Conservation (phyloP, 495 filamentous ascomycete species). For the Tetracladium marchalianum region DNA sequence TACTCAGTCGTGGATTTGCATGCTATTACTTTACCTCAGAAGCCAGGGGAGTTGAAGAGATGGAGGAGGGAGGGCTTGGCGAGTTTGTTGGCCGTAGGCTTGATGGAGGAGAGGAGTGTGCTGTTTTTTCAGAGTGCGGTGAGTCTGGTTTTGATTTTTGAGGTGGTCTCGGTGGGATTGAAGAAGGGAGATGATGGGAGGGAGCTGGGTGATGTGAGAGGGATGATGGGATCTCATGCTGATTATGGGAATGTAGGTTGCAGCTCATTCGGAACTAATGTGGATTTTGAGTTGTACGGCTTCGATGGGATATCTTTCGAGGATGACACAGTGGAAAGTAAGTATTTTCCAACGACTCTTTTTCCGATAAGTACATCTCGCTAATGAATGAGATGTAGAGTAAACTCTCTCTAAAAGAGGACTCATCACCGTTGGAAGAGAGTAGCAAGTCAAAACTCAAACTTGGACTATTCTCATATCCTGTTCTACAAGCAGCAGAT, state of each 20-base stretch:
- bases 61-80: slow-evolving; percentile 68
- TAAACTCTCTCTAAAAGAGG: slow-evolving; percentile 53
- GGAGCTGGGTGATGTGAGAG: background rate
- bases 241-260: slow-evolving; percentile 39
- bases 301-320: slow-evolving; percentile 74
- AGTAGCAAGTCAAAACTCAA: slow-evolving; percentile 51
- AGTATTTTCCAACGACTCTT: slow-evolving; percentile 11
- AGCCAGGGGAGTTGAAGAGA: slow-evolving; percentile 42
- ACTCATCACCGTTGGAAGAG: slow-evolving; percentile 40
- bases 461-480: slow-evolving; percentile 92
- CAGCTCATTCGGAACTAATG: slow-evolving; percentile 78
- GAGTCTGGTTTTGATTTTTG: slow-evolving; percentile 6
- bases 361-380: background rate
- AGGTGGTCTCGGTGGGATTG: background rate
- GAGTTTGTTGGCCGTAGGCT: slow-evolving; percentile 70
- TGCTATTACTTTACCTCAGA: slow-evolving; percentile 73
- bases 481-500: slow-evolving; percentile 91
- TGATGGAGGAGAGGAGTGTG: slow-evolving; percentile 63
- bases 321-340: slow-evolving; percentile 99
- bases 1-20: slow-evolving; percentile 90
- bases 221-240: background rate
- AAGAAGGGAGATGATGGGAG: background rate
- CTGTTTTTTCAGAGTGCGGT: slow-evolving; percentile 79
- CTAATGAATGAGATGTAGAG: slow-evolving; percentile 34
- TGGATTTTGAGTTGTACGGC: slow-evolving; percentile 92